Evolutionary conservation across 2,329 filamentous ascomycete genomes (phyloP), one percentile per base, ranked within the genome.

Genomic region (Nemania sp.): DNA sequence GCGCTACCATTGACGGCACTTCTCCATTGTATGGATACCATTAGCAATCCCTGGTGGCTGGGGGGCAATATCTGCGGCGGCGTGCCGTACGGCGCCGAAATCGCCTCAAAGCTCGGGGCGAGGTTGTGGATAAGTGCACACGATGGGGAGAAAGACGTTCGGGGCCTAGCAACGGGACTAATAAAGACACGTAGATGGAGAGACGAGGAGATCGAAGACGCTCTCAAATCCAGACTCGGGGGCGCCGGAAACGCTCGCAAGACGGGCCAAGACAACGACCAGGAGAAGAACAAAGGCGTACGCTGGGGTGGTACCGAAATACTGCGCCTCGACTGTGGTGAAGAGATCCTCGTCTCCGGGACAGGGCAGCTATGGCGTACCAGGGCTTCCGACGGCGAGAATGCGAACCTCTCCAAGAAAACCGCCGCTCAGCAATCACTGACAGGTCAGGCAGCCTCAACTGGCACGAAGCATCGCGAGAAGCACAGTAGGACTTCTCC

Each of bases 1-100:
- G 85, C 86, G 0, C 77, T 89, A 2, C 87, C 86, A 0, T 75
- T 90, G 17, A 88, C 85, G 0, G 82, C 83, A 0, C 81, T 90
- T 4, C 77, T 90, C 15, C 87, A 90, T 71, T 84, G 83, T 54
- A 87, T 89, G 73, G 84, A 88, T 67, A 76, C 76, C 9, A 80
- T 87, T 25, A 75, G 79, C 18, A 86, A 84, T 46, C 83, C 84
- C 0, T 87, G 84, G 83, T 87, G 83, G 73, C 72, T 88, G 1
- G 86, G 85, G 37, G 85, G 86, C 0, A 82, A 83, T 53, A 81
- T 87, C 53, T 82, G 81, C 21, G 77, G 79, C 2, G 86, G 86
- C 0, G 80, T 81, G 10, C 83, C 85, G 0, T 79, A 81, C 11
- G 87, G 87, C 0, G 71, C 82, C 25, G 80, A 85, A 58, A 83